Evolutionary conservation across 1,284 basidiomycete genomes (phyloP), one percentile per base, ranked within the genome.

Genomic region (Wolfiporia cocos): DNA sequence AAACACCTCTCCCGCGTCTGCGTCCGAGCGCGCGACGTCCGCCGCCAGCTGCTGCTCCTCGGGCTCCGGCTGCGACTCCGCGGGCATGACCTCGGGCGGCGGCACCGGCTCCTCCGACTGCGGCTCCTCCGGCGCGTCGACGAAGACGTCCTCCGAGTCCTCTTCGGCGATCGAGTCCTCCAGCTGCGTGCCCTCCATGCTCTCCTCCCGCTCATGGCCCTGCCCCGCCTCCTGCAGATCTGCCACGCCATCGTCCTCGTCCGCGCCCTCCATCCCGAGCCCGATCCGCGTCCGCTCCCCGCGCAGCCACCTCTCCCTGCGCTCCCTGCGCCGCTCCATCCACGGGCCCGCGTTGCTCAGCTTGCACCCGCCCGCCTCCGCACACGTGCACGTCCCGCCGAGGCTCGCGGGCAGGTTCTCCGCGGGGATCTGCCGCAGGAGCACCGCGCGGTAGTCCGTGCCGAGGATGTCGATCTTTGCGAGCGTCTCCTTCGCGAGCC

Each of bases 401-500:
- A 75, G 57, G 24, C 46, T 36, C 15, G 46, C 31, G 5, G 73
- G 73, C 23, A 76, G 60, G 46, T 66, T 71, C 39, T 81, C 78
- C 10, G 66, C 70, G 49, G 79, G 74, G 38, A 84, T 62, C 31
- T 80, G 58, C 14, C 74, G 67, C 18, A 81, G 66, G 31, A 86
- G 65, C 19, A 68, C 67, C 2, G 70, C 61, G 46, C 66, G 55
- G 57, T 82, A 83, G 55, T 83, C 67, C 39, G 67, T 61, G 22
- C 82, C 80, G 33, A 82, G 61, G 23, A 86, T 72, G 39, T 75
- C 70, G 30, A 85, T 67, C 56, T 86, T 86, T 21, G 72, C 73
- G 9, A 66, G 71, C 0, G 84, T 86, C 56, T 83, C 82, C 56
- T 81, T 81, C 9, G 81, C 70, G 38, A 86, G 63, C 82, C 83